A percentile compares a stretch with the other conserved stretches of the same genome.
Evolutionary conservation across 192 early-diverging fungal genomes (phyloP).

Genomic region (Coemansia sp.): DNA sequence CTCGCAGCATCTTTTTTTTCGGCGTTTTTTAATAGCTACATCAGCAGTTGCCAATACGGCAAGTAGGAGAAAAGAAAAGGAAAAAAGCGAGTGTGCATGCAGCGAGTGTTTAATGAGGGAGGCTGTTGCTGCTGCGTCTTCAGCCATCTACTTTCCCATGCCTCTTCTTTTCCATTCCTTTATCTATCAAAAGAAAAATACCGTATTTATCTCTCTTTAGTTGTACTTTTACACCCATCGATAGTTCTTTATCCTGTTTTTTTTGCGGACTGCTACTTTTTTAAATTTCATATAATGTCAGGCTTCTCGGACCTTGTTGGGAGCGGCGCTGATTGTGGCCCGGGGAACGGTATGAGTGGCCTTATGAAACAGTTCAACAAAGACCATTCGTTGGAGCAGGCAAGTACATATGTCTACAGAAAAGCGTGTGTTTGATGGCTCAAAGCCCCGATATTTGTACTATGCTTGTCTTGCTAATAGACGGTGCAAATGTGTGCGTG

Average conservation of each 20-base stretch:
- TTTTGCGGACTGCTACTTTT: background rate
- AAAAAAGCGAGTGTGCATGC: background rate
- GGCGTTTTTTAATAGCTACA: background rate
- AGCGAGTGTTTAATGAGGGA: background rate
- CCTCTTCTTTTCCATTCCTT: background rate
- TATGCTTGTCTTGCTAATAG: background rate
- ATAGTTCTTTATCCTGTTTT: slow-evolving; percentile 1
- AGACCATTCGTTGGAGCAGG: slow-evolving; percentile 80
- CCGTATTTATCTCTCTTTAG: background rate
- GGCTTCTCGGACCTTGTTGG: slow-evolving; percentile 63
- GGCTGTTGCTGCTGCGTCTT: background rate
- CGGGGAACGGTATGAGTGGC: slow-evolving; percentile 71
- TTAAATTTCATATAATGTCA: slow-evolving; percentile 33
- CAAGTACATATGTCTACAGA: slow-evolving; percentile 30
- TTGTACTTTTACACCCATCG: background rate
- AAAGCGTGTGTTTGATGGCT: background rate
- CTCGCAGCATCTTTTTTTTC: background rate
- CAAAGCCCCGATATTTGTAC: background rate
- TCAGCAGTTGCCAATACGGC: background rate
- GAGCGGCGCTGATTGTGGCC: slow-evolving; percentile 71
- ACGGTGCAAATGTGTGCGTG: background rate
- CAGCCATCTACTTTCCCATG: background rate
- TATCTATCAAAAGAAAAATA: background rate
- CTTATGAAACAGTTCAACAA: slow-evolving; percentile 80
- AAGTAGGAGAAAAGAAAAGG: background rate